Conservation (phyloP, 2,329 filamentous ascomycete genomes). For the Aaosphaeria pasadenensis region DNA sequence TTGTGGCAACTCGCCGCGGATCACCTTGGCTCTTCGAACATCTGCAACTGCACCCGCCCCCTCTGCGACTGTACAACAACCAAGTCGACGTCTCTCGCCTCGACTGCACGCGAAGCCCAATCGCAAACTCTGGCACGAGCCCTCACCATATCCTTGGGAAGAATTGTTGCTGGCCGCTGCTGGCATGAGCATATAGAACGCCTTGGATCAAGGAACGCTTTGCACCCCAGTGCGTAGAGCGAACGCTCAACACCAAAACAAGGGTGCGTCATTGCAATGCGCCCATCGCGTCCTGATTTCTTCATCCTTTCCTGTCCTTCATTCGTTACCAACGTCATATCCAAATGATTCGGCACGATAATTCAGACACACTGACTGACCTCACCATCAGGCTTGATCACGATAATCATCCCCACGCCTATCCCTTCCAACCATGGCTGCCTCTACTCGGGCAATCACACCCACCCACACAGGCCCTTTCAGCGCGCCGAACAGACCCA, state of each 20-base stretch:
- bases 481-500: conserved; percentile 36
- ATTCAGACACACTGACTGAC: conserved; percentile 12
- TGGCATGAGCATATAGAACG: conserved; percentile 8
- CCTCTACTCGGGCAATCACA: conserved; percentile 43
- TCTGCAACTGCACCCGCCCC: neutral
- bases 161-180: conserved; percentile 1
- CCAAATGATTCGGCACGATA: conserved; percentile 1
- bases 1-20: neutral
- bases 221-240: conserved; percentile 9
- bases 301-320: conserved; percentile 1
- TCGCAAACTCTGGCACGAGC: neutral
- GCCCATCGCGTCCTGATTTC: neutral
- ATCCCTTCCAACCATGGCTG: conserved; percentile 37
- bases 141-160: neutral
- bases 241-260: neutral
- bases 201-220: conserved; percentile 1
- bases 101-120: neutral
- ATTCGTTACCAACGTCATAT: neutral
- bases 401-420: neutral
- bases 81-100: conserved; percentile 12
- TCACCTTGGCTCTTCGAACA: conserved; percentile 1
- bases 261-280: neutral
- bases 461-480: conserved; percentile 42
- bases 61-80: conserved; percentile 3
- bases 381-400: conserved; percentile 1